Base-by-base conservation (phyloP, 331 rosid genomes). In the Quercus phellos region DNA sequence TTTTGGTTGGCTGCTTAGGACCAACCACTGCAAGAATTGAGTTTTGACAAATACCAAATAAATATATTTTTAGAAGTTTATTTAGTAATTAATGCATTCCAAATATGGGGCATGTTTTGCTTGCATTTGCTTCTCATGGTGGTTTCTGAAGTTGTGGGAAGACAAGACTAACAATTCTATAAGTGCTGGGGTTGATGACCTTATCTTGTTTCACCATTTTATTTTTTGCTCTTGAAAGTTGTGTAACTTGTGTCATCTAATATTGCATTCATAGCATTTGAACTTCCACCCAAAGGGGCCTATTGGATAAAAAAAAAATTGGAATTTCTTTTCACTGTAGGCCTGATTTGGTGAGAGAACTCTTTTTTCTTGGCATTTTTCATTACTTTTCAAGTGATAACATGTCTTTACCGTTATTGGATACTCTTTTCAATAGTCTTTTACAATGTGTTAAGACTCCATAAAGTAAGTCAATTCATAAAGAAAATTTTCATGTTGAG, bases 221-320 rank as follows among this genome's bases (percentile, higher is more conserved):
- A 26, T 43, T 5, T 42, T 73, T 81, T 29, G 21, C 58, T 29
- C 80, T 87, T 90, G 91, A 88, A 94, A 98, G 99, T 30, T 30
- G 34, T 30, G 34, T 30, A 30, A 4, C 34, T 92, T 66, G 73
- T 89, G 76, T 81, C 92, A 72, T 94, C 93, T 78, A 94, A 97
- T 75, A 83, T 92, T 43, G 99, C 98, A 82, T 94, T 94, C 87
- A 94, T 97, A 61, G 96, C 99, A 34, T 34, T 34, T 34, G 38
- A 34, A 34, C 42, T 34, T 34, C 7, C 38, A 6, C 42, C 42
- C 2, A 34, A 34, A 34, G 38, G 38, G 38, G 38, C 38, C 38
- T 34, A 34, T 34, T 34, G 42, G 42, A 34, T 34, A 5, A 34
- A 34, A 32, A 27, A 34, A 34, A 34, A 34, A 0, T 34, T 34